Percentiles rank a stretch among this genome's conserved stretches.
Conservation (phyloP, 192 early-diverging fungal species). For the Rhizophagus clarus region DNA sequence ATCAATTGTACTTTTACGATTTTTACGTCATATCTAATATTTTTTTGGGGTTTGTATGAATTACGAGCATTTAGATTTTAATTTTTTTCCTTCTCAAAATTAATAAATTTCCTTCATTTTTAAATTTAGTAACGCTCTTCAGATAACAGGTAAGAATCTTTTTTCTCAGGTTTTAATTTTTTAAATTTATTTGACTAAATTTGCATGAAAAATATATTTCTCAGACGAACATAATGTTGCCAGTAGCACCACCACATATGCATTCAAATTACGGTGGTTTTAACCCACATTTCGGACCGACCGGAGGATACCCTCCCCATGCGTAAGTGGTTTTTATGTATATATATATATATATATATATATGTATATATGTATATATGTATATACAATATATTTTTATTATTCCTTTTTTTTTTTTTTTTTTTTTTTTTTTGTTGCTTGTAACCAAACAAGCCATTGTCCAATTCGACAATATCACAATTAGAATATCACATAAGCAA, state of each 20-base stretch:
- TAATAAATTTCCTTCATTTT: no score
- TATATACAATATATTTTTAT: no score
- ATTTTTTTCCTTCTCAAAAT: no score
- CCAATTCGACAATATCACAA: neutral
- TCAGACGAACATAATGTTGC: constrained; percentile 11
- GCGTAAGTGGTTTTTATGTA: constrained; percentile 7
- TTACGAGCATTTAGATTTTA: neutral
- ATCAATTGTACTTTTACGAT: neutral
- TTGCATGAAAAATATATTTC: neutral
- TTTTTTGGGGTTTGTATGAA: neutral
- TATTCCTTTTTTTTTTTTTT: no score
- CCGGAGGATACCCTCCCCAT: constrained; percentile 9
- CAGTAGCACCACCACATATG: constrained; percentile 16
- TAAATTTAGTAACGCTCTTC: no score
- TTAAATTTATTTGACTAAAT: neutral
- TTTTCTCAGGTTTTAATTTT: no score
- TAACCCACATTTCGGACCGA: constrained; percentile 11
- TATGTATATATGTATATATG: neutral
- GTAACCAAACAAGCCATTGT: neutral
- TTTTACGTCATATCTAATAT: neutral
- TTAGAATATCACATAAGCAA: neutral
- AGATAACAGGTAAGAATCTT: no score
- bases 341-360: neutral
- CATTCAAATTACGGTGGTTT: constrained; percentile 20
- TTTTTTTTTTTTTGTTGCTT: neutral